These are phyloP conservation scores for Coemansia sp. DNA, from an alignment of 192 early-diverging fungal species.

Conservation along the genomic window DNA sequence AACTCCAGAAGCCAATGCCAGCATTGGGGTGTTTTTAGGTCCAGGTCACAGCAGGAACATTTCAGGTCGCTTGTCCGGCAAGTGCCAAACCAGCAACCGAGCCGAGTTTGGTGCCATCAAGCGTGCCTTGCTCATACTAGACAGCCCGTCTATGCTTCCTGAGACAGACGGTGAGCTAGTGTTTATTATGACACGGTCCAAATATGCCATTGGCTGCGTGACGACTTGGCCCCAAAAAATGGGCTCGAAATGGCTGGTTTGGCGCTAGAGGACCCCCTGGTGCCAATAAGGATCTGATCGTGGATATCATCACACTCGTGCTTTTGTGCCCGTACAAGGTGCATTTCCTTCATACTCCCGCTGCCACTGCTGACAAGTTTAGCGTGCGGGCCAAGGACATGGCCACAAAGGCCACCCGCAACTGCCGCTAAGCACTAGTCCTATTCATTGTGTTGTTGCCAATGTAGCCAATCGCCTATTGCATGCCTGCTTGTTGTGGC, in stretches of 20 bases:
- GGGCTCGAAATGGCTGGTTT: neutral
- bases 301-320: neutral
- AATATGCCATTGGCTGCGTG: neutral
- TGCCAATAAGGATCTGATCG: neutral
- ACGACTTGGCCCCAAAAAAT: neutral
- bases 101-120: slow-evolving; percentile 3
- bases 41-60: neutral
- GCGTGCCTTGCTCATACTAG: neutral
- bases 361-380: neutral
- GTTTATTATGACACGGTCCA: neutral
- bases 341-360: neutral
- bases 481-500: neutral
- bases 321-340: neutral
- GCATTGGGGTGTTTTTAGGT: neutral
- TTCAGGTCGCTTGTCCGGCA: neutral
- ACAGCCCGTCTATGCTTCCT: neutral
- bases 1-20: neutral
- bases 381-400: neutral
- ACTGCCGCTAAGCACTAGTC: neutral
- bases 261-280: neutral
- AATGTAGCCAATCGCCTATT: neutral
- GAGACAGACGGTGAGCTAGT: neutral
- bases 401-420: neutral
- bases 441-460: neutral
- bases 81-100: neutral